Evolutionary conservation across 2,329 filamentous ascomycete genomes (phyloP), one percentile per base, ranked within the genome.

Genomic region (Raffaelea ambrosiae): DNA sequence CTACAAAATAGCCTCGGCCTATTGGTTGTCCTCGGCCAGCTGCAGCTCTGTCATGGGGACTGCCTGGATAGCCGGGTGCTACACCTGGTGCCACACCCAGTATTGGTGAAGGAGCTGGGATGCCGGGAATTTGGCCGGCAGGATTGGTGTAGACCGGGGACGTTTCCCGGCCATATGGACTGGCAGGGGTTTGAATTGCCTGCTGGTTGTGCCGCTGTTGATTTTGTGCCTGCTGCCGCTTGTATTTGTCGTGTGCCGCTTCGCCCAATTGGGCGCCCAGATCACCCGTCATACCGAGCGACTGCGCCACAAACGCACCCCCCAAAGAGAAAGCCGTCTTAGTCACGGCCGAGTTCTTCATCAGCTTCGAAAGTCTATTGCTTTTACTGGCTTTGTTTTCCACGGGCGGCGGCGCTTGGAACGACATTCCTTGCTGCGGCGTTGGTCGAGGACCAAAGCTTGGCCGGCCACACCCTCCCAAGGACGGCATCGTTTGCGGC

Each of bases 321-420:
- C 48, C 51, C 14, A 53, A 40, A 11, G 44, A 46, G 13, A 48
- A 47, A 1, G 50, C 50, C 1, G 49, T 51, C n/a, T 47, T 50
- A 44, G 54, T 52, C 16, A 54, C 47, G 2, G 46, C 51, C 13
- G 52, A 39, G 47, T 47, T 54, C n/a, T 50, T 52, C n/a, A 53
- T 31, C 4, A 53, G n/a, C 5, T 53, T 54, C 19, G 51, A 50
- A 9, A 55, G 50, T 16, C 51, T 14, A 20, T 29, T 29, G 13
- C 26, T 7, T 13, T 13, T 7, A 29, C 26, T 29, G n/a, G n/a
- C n/a, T n/a, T n/a, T n/a, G n/a, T n/a, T n/a, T n/a, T n/a, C n/a
- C n/a, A n/a, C n/a, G n/a, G n/a, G n/a, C n/a, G n/a, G n/a, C n/a
- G n/a, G n/a, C n/a, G n/a, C 21, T 20, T 43, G 47, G 33, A 39